Conservation (phyloP, 2,329 filamentous ascomycete species). For the Sarocladiaceae sp. region DNA sequence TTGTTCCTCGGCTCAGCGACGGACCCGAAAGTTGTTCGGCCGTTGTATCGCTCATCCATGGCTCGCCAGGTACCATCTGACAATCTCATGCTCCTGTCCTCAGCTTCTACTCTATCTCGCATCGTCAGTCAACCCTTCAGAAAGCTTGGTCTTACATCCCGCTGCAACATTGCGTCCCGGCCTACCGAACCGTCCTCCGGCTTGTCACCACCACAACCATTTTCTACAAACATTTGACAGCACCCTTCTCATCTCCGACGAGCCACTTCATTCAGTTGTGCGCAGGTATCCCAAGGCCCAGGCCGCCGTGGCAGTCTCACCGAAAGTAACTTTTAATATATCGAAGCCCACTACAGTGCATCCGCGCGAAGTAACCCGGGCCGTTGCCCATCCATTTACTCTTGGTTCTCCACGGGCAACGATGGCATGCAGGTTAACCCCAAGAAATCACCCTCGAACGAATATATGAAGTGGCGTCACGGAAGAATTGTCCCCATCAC, state of each 20-base stretch:
- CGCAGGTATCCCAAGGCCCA: neutral
- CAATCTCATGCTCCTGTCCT: neutral
- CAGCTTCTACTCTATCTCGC: neutral
- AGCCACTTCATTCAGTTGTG: constrained; percentile 3
- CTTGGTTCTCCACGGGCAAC: neutral
- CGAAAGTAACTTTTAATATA: neutral
- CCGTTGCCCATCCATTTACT: neutral
- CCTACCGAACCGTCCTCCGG: neutral
- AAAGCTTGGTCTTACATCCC: neutral
- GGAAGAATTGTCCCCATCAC: neutral
- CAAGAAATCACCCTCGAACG: neutral
- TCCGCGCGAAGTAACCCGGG: neutral
- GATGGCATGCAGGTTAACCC: neutral
- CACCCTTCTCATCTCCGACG: neutral
- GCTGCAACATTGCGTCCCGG: neutral
- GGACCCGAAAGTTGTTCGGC: neutral
- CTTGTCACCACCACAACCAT: too few species aligned
- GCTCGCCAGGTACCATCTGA: too few species aligned
- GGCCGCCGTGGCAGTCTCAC: neutral
- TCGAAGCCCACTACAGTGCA: neutral
- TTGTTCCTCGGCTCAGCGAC: neutral
- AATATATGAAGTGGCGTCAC: neutral
- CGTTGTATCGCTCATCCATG: too few species aligned
- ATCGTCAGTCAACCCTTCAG: neutral
- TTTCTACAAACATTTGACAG: neutral